Evolutionary conservation across 2,329 filamentous ascomycete genomes (phyloP).

Genomic region (Xylariaceae sp.): DNA sequence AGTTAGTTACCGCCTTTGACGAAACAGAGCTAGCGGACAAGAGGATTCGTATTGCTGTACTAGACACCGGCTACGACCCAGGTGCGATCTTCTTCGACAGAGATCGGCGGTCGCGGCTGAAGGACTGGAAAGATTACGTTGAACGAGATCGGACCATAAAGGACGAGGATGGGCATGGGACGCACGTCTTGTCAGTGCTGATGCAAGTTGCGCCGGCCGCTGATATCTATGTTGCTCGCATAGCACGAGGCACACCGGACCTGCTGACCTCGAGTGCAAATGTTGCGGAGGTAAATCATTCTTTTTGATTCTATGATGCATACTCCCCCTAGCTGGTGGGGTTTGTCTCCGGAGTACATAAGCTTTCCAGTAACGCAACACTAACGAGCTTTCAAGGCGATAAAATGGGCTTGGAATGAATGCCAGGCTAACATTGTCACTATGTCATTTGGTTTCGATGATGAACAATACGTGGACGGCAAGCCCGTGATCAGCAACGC

Average conservation of each 20-base stretch:
- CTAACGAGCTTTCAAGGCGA: background rate
- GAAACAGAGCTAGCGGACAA: background rate
- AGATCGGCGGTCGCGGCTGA: background rate
- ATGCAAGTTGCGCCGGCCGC: background rate
- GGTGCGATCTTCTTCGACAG: background rate
- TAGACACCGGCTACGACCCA: background rate
- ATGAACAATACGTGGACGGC: background rate
- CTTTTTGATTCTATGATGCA: no score
- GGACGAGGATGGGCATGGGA: constrained; percentile 2
- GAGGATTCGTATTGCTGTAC: background rate
- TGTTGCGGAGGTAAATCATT: background rate
- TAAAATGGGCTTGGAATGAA: constrained; percentile 1
- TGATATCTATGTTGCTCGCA: background rate
- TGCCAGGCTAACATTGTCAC: background rate
- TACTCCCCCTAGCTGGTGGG: no score
- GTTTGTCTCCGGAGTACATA: no score
- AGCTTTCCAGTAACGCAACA: no score
- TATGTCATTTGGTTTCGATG: background rate
- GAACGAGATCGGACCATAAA: background rate
- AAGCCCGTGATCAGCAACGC: background rate
- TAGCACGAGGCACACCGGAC: background rate
- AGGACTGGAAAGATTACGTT: background rate
- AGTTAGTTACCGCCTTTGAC: background rate
- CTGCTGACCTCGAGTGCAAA: background rate
- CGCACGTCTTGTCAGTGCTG: background rate